Percentiles rank a stretch among this genome's conserved stretches.
phyloP scores from a whole-genome alignment of 2,329 filamentous ascomycete genomes.

The Xylariaceae sp. region DNA sequence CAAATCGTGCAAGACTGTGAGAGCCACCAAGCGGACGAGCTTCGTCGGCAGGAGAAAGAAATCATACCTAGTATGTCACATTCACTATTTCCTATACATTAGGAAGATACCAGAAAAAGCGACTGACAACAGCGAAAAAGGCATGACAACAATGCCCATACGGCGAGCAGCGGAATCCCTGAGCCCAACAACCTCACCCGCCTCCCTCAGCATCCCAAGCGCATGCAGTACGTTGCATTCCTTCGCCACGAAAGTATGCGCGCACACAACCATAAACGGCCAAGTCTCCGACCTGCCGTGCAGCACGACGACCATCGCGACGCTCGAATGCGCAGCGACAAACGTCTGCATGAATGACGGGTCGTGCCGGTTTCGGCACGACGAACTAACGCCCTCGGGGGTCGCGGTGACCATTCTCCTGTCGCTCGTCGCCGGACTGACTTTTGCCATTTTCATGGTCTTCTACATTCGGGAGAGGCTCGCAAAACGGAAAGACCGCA shows the following conservation, averaged over 20 bases:
- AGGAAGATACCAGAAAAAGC: background rate
- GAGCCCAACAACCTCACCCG: conserved; percentile 8
- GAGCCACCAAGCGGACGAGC: conserved; percentile 15
- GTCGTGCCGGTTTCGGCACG: conserved; percentile 38
- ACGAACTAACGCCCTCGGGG: conserved; percentile 39
- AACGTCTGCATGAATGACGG: conserved; percentile 38
- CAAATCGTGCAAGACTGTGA: conserved; percentile 32
- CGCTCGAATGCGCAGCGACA: conserved; percentile 24
- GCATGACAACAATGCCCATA: conserved; percentile 11
- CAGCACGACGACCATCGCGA: conserved; percentile 29
- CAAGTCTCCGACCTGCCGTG: conserved; percentile 18
- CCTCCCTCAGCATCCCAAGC: conserved; percentile 3
- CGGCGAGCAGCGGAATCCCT: conserved; percentile 2
- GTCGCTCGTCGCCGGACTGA: conserved; percentile 35
- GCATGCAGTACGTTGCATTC: conserved; percentile 2
- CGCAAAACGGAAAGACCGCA: conserved; percentile 40
- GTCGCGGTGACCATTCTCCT: conserved; percentile 48
- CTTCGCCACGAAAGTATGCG: conserved; percentile 9
- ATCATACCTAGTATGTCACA: background rate
- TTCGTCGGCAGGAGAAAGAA: conserved; percentile 24
- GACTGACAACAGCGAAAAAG: background rate
- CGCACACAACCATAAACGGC: background rate
- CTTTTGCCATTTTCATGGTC: conserved; percentile 42
- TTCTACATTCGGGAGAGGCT: conserved; percentile 49
- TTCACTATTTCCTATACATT: background rate